Evolutionary conservation across 148 eudicot species (phyloP), one percentile per base, ranked within the genome.

Genomic region (Vaccinium vitisidaea): DNA sequence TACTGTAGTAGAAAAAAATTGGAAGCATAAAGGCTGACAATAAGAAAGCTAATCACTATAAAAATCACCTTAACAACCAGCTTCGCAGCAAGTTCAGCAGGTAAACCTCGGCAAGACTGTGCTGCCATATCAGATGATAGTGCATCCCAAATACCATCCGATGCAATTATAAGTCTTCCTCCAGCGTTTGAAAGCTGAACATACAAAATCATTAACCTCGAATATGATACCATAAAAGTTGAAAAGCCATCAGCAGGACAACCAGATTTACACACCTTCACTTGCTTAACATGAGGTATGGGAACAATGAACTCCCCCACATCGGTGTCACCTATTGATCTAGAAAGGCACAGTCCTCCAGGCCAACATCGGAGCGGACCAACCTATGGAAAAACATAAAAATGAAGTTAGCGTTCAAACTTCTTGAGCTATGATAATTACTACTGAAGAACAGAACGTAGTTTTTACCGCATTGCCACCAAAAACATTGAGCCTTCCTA

Each of bases 311-410:
- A 97, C 90, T 95, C 99, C 84, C 99, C 99, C 67, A 97, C 99
- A 88, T 97, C 99, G 30, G 96, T 94, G 89, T 97, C 99, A 86
- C 99, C 99, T 56, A 97, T 97, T 32, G 99, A 97, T 87, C 99
- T 90, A 49, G 98, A 97, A 76, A 97, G 98, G 86, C 99, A 97
- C 84, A 97, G 89, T 84, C 99, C 99, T 87, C 99, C 99, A 79
- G 99, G 99, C 99, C 99, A 97, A 83, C 99, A 97, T 69, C 99
- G 97, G 12, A 97, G 92, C 2, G 99, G 99, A 83, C 99, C 99
- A 93, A 94, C 93, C 99, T 97, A 83, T 16, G 86, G 67, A 63
- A 12, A 36, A 55, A 79, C 46, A 43, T 43, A 43, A 30, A 67
- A 50, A 71, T 27, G 5, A 48, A 55, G 56, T 79, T 79, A 55